Evolutionary conservation across 2,329 filamentous ascomycete species (phyloP).

Genomic region (Penicillium brevicompactum): DNA sequence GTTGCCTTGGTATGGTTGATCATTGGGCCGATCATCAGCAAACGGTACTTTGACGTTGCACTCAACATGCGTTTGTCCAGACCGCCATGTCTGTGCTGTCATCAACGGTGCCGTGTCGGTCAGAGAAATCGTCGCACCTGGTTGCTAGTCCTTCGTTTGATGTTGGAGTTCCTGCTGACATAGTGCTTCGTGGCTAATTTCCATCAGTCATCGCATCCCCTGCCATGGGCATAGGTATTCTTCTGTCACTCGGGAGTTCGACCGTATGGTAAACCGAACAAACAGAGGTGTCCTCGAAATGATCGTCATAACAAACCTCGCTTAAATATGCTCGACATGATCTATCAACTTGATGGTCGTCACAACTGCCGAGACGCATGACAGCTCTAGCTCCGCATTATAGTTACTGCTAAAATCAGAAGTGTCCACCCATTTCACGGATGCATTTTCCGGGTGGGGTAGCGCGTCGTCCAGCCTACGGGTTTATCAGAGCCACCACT

Average conservation of each 20-base stretch:
- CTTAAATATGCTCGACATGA: neutral
- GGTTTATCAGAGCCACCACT: neutral
- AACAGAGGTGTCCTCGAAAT: neutral
- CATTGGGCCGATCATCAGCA: neutral
- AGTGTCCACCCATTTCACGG: neutral
- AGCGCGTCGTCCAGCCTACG: neutral
- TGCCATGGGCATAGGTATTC: neutral
- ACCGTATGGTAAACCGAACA: no score
- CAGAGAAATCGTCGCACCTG: neutral
- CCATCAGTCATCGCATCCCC: neutral
- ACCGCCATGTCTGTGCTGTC: neutral
- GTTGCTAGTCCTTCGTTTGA: neutral
- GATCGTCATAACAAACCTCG: neutral
- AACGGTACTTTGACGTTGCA: neutral
- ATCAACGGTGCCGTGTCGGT: neutral
- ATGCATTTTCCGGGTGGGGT: neutral
- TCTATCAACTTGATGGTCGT: conserved; percentile 2
- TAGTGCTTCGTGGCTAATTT: neutral
- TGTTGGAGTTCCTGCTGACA: neutral
- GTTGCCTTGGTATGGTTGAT: neutral
- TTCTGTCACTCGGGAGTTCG: no score
- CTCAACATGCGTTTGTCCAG: neutral
- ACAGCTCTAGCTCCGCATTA: neutral
- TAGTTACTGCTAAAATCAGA: neutral
- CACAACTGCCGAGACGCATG: neutral